phyloP scores from a whole-genome alignment of 2,329 filamentous ascomycete genomes.

The Sclerotinia subarctica region DNA sequence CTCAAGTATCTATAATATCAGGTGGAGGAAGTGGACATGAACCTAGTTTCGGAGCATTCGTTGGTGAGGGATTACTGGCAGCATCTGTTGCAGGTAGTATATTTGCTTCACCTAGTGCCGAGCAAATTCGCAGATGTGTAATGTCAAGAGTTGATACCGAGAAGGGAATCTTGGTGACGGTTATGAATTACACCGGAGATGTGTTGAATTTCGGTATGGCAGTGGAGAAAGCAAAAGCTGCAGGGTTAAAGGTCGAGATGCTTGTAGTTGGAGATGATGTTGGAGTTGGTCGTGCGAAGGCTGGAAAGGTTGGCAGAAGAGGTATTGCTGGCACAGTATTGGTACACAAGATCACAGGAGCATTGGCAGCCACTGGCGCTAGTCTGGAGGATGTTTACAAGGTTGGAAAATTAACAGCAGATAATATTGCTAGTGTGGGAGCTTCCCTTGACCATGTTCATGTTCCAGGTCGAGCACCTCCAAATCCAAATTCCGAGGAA shows the following conservation, averaged over 20 bases:
- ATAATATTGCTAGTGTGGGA: constrained; percentile 81
- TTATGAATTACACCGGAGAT: constrained; percentile 94
- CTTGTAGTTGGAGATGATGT: constrained; percentile 90
- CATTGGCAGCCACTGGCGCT: constrained; percentile 69
- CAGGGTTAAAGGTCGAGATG: constrained; percentile 78
- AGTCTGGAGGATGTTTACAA: constrained; percentile 67
- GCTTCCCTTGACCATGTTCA: constrained; percentile 89
- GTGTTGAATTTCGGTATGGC: constrained; percentile 92
- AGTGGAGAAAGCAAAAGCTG: constrained; percentile 84
- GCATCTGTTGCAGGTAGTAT: constrained; percentile 84
- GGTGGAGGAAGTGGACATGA: constrained; percentile 91
- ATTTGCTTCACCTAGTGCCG: constrained; percentile 75
- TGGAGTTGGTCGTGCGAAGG: constrained; percentile 74
- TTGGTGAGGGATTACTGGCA: constrained; percentile 75
- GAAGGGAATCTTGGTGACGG: constrained; percentile 79
- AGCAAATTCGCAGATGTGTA: constrained; percentile 78
- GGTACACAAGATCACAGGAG: constrained; percentile 87
- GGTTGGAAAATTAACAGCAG: constrained; percentile 67
- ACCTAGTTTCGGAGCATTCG: constrained; percentile 81
- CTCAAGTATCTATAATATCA: constrained; percentile 79
- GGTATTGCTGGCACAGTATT: constrained; percentile 90
- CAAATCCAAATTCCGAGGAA: constrained; percentile 54
- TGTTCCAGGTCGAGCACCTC: constrained; percentile 69
- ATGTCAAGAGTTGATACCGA: constrained; percentile 67
- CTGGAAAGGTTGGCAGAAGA: constrained; percentile 87